Evolutionary conservation across 2,329 filamentous ascomycete species (phyloP).

Genomic region (Ceratocystis colombiana): DNA sequence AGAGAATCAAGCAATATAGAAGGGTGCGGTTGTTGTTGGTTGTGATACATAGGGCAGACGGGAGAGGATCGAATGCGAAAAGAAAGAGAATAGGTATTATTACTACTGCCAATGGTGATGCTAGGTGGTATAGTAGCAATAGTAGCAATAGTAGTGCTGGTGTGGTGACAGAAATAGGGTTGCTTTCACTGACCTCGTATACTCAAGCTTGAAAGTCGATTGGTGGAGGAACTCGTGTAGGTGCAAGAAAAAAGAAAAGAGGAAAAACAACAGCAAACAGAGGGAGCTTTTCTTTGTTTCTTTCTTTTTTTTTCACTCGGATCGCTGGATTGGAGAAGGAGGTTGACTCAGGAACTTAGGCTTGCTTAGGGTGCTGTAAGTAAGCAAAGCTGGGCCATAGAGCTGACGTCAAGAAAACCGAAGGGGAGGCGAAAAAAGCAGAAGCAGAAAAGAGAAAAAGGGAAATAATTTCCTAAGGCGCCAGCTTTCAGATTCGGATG

Average conservation of each 20-base stretch:
- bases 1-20: not conserved
- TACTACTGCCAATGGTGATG: not conserved
- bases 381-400: not conserved
- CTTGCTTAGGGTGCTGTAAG: not conserved
- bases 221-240: slow-evolving; percentile 6
- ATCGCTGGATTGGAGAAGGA: not conserved
- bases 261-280: not conserved
- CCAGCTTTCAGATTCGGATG: slow-evolving; percentile 1
- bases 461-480: not conserved
- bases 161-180: not conserved
- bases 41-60: not conserved
- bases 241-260: not conserved
- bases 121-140: not conserved
- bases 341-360: not conserved
- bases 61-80: not conserved
- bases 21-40: not conserved
- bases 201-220: not conserved
- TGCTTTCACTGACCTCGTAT: slow-evolving; percentile 11
- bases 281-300: not conserved
- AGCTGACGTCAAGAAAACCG: not conserved
- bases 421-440: not conserved
- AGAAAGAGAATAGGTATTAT: not conserved
- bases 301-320: not conserved
- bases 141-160: not conserved
- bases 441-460: not conserved